These are phyloP conservation scores for Podila verticillata DNA, from an alignment of 192 early-diverging fungal genomes.

Conservation along the genomic window DNA sequence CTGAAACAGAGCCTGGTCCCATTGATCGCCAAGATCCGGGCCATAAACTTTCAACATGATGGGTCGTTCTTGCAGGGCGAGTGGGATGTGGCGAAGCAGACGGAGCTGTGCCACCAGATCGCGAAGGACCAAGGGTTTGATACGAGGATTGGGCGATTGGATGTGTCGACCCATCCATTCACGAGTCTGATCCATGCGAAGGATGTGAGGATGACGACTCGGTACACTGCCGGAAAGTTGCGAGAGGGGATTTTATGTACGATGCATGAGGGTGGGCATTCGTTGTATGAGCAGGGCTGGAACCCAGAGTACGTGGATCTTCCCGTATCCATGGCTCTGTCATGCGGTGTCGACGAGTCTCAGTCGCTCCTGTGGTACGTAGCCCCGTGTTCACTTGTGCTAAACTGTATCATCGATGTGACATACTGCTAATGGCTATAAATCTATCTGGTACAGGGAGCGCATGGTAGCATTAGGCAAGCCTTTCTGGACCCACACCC, in stretches of 20 bases:
- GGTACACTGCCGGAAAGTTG: slow-evolving; percentile 5
- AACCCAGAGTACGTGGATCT: not conserved
- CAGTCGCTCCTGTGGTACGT: slow-evolving; percentile 27
- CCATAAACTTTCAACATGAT: slow-evolving; percentile 7
- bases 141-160: slow-evolving; percentile 18
- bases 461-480: slow-evolving; percentile 10
- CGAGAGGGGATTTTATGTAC: slow-evolving; percentile 19
- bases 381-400: no score
- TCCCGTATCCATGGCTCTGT: slow-evolving; percentile 12
- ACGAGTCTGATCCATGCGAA: slow-evolving; percentile 1
- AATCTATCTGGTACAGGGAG: not conserved
- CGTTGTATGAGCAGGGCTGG: slow-evolving; percentile 25
- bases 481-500: slow-evolving; percentile 16
- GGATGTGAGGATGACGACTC: slow-evolving; percentile 34
- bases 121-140: slow-evolving; percentile 21
- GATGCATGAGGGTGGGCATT: slow-evolving; percentile 20
- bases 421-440: not conserved
- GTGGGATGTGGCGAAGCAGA: slow-evolving; percentile 32
- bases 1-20: slow-evolving; percentile 27
- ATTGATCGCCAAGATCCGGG: slow-evolving; percentile 23
- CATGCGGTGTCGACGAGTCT: slow-evolving; percentile 20
- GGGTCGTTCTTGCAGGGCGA: not conserved
- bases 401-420: no score
- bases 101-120: slow-evolving; percentile 20
- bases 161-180: slow-evolving; percentile 26